Percentiles rank a stretch among this genome's conserved stretches.
phyloP scores from a whole-genome alignment of 83 land plant species.

The Diphasiastrum complanatum region DNA sequence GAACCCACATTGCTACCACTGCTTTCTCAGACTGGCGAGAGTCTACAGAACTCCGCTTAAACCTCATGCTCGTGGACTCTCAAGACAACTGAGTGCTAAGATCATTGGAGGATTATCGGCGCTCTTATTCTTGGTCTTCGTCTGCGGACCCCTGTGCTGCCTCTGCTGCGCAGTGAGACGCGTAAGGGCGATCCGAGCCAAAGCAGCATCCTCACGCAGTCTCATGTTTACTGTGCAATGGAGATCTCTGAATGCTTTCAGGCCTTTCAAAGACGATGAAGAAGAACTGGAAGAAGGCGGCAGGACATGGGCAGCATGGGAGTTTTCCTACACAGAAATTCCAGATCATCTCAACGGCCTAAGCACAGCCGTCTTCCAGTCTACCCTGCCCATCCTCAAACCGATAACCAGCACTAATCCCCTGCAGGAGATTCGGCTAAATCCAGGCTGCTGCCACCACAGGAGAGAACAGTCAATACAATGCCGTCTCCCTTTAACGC shows the following conservation, averaged over 20 bases:
- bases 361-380: conserved; percentile 26
- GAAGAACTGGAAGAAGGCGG: neutral
- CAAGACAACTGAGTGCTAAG: no score
- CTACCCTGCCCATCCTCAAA: conserved; percentile 15
- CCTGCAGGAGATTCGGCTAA: conserved; percentile 16
- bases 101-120: conserved; percentile 1
- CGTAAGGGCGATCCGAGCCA: conserved; percentile 5
- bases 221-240: conserved; percentile 21
- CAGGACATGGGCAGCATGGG: conserved; percentile 4
- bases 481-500: conserved; percentile 19
- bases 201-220: neutral
- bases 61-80: no score
- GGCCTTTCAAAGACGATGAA: neutral
- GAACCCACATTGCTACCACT: no score
- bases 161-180: conserved; percentile 12
- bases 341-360: conserved; percentile 22
- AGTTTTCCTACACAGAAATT: conserved; percentile 7
- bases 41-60: no score
- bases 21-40: no score
- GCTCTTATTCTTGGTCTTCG: conserved; percentile 9
- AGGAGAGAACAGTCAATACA: conserved; percentile 21
- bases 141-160: conserved; percentile 26
- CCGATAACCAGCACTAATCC: neutral
- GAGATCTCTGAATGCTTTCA: conserved; percentile 17
- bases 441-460: conserved; percentile 4